Base-by-base conservation (phyloP, 495 filamentous ascomycete genomes). In the Achaetomiella virescens region DNA sequence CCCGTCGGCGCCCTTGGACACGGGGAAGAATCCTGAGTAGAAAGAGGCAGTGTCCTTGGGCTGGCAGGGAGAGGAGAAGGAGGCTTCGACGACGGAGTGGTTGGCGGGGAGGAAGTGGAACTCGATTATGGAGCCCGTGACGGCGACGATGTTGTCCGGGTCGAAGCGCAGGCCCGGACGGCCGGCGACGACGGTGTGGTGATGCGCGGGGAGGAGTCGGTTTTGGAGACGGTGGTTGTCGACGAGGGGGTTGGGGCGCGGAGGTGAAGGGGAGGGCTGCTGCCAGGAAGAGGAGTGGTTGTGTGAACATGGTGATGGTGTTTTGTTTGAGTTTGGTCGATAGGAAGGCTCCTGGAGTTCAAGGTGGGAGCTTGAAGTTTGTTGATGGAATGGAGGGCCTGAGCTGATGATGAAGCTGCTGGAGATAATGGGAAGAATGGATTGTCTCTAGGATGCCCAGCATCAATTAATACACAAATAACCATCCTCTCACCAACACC, bases 31-130 rank as follows among this genome's bases (percentile, higher is more conserved):
- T 33, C 61, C 64, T 10, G 52, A 52, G 50, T 52, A 60, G 56
- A 64, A 66, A 22, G 61, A 54, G 43, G 25, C 27, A 18, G 44
- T 48, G 54, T 52, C 47, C 20, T 54, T 33, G 21, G 81, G 79
- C 21, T 72, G 59, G 66, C 82, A 85, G 3, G 82, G 81, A 1
- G 70, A 66, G 27, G 52, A 52, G 59, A 80, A 86, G 27, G 76
- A 70, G 8, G 79, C 71, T 48, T 82, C 74, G 12, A 75, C 76
- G 43, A 85, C 78, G 17, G 77, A 79, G 65, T 85, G 83, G 58
- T 81, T 83, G 31, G 67, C 67, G 1, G 79, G 78, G 54, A 74
- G 77, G 70, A 81, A 86, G 57, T 81, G 71, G 59, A 80, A 85
- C 31, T 79, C 70, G 50, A 86, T 61, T 6, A 74, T 54, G 52